phyloP scores from a whole-genome alignment of 108 stramenopile species.

The Discostella stelligeroides region DNA sequence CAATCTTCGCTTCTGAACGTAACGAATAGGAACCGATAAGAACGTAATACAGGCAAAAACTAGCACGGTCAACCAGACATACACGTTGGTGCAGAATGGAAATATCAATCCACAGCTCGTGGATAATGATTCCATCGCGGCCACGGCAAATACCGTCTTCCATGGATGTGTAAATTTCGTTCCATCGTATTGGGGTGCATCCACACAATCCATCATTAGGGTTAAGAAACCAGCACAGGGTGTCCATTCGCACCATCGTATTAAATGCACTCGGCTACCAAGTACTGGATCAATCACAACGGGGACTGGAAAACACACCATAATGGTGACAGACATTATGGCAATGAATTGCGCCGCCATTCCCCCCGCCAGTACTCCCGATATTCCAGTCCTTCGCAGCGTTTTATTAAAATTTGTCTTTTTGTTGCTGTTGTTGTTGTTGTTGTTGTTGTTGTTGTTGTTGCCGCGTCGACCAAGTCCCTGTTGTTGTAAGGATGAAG shows the following conservation, averaged over 20 bases:
- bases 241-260: constrained; percentile 72
- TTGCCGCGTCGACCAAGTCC: neutral
- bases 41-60: constrained; percentile 43
- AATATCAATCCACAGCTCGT: constrained; percentile 51
- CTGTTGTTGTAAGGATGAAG: neutral
- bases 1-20: constrained; percentile 17
- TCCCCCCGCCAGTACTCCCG: constrained; percentile 55
- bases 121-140: constrained; percentile 21
- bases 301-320: constrained; percentile 45
- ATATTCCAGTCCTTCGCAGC: constrained; percentile 23
- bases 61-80: constrained; percentile 38
- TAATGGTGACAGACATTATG: constrained; percentile 34
- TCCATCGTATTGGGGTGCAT: constrained; percentile 28
- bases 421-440: too few relatives aligned
- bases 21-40: constrained; percentile 30
- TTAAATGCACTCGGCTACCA: constrained; percentile 55
- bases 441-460: too few relatives aligned
- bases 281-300: constrained; percentile 59
- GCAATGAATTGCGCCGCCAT: constrained; percentile 51
- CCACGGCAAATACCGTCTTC: constrained; percentile 15
- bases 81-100: constrained; percentile 47
- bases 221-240: constrained; percentile 64
- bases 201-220: constrained; percentile 58
- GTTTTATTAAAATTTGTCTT: neutral
- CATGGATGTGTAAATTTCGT: constrained; percentile 35